These are phyloP conservation scores for Apophysomyces variabilis DNA, from an alignment of 371 early-diverging fungal genomes.

Conservation along the genomic window DNA sequence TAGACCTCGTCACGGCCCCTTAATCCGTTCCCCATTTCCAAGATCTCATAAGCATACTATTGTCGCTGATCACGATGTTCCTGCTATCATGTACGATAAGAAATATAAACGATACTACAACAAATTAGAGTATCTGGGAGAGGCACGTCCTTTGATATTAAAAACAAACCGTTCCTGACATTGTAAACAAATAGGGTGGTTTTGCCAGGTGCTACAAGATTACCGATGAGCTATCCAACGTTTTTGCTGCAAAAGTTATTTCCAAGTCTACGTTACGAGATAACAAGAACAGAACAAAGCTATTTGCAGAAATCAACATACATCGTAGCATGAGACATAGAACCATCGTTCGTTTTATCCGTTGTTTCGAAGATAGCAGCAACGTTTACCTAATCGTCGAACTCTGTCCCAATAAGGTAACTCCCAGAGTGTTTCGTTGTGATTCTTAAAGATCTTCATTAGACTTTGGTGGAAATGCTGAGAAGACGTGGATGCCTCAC, in stretches of 20 bases:
- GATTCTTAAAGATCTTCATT: slow-evolving; percentile 18
- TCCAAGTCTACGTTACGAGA: slow-evolving; percentile 63
- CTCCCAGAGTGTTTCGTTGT: neutral
- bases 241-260: slow-evolving; percentile 85
- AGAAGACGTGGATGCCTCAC: slow-evolving; percentile 78
- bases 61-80: slow-evolving; percentile 20
- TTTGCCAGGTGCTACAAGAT: slow-evolving; percentile 90
- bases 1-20: neutral
- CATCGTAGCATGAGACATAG: slow-evolving; percentile 80
- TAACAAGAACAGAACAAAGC: slow-evolving; percentile 68
- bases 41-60: slow-evolving; percentile 7
- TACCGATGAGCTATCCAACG: slow-evolving; percentile 37
- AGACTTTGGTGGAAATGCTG: slow-evolving; percentile 87
- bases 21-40: slow-evolving; percentile 8
- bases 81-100: slow-evolving; percentile 17
- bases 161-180: neutral
- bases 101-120: slow-evolving; percentile 18
- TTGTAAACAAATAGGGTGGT: slow-evolving; percentile 69
- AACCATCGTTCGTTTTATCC: slow-evolving; percentile 85
- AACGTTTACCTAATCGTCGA: slow-evolving; percentile 96
- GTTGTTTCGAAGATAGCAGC: slow-evolving; percentile 86
- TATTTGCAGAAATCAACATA: slow-evolving; percentile 89
- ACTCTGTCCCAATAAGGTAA: slow-evolving; percentile 88
- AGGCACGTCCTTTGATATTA: slow-evolving; percentile 16
- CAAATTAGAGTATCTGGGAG: slow-evolving; percentile 26